Percentiles rank a stretch among this genome's conserved stretches.
Conservation (phyloP, 164 flowering plant genomes). For the Buxus sempervirens region DNA sequence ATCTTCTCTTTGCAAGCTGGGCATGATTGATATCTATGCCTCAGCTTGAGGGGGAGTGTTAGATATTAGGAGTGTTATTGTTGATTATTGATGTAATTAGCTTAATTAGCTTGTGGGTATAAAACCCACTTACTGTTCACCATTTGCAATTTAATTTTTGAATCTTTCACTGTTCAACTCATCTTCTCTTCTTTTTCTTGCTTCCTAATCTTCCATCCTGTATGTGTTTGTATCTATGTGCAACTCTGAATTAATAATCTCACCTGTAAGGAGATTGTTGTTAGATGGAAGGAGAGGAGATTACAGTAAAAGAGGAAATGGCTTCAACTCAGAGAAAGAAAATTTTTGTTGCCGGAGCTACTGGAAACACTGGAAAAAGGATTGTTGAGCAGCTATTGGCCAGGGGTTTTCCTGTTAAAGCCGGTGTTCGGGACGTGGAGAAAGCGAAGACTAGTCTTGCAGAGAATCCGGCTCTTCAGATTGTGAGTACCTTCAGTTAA, state of each 20-base stretch:
- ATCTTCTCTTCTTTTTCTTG: background rate
- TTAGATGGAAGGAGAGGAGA: conserved; percentile 64
- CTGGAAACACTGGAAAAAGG: conserved; percentile 89
- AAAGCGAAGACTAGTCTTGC: conserved; percentile 55
- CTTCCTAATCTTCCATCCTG: background rate
- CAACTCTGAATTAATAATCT: no score
- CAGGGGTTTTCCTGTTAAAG: conserved; percentile 80
- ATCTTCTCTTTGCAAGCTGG: no score
- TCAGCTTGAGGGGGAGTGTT: no score
- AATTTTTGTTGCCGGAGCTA: conserved; percentile 91
- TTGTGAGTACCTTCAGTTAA: conserved; percentile 40
- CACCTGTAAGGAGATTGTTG: background rate
- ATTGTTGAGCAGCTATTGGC: conserved; percentile 80
- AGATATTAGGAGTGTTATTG: no score
- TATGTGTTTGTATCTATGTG: background rate
- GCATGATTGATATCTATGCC: no score
- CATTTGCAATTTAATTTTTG: no score
- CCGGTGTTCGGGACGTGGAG: conserved; percentile 78
- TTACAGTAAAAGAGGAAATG: conserved; percentile 30
- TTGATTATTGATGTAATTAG: no score
- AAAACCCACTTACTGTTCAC: no score
- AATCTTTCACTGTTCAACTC: no score
- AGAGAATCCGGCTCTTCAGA: conserved; percentile 49
- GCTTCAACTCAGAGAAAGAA: conserved; percentile 40
- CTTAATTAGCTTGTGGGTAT: no score